Conservation (phyloP, 345 rosid species). For the Acer campestre region DNA sequence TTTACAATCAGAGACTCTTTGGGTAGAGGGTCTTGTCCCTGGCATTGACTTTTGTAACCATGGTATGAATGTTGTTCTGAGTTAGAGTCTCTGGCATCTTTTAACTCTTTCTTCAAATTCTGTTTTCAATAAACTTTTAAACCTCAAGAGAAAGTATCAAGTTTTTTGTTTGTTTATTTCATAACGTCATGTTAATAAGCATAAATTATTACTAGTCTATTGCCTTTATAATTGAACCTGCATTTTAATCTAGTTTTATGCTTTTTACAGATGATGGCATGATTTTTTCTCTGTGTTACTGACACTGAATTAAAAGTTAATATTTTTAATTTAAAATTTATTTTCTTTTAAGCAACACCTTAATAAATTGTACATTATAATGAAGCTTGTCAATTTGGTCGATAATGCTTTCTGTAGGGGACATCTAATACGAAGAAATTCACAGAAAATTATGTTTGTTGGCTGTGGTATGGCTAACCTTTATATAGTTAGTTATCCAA, state of each 20-base stretch:
- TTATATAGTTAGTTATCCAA: background rate
- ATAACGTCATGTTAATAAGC: background rate
- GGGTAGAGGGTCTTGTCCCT: constrained; percentile 98
- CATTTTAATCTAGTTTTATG: background rate
- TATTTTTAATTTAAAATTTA: background rate
- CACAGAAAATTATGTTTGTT: background rate
- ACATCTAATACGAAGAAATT: background rate
- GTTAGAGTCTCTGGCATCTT: background rate
- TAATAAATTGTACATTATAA: background rate
- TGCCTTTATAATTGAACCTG: background rate
- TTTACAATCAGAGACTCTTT: constrained; percentile 60
- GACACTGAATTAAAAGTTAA: background rate
- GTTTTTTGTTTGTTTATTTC: background rate
- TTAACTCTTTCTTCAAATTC: background rate
- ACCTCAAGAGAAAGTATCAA: background rate
- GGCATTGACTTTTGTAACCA: constrained; percentile 98
- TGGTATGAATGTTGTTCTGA: constrained; percentile 47
- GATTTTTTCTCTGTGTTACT: background rate
- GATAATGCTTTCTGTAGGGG: background rate
- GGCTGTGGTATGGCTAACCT: background rate
- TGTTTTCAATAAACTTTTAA: background rate
- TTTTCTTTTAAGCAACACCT: background rate
- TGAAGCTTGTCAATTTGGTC: background rate
- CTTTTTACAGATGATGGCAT: background rate
- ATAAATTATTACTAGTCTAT: background rate